Percentiles rank a stretch among this genome's conserved stretches.
phyloP scores from a whole-genome alignment of 2,329 filamentous ascomycete genomes.

The Pseudogymnoascus sp. region DNA sequence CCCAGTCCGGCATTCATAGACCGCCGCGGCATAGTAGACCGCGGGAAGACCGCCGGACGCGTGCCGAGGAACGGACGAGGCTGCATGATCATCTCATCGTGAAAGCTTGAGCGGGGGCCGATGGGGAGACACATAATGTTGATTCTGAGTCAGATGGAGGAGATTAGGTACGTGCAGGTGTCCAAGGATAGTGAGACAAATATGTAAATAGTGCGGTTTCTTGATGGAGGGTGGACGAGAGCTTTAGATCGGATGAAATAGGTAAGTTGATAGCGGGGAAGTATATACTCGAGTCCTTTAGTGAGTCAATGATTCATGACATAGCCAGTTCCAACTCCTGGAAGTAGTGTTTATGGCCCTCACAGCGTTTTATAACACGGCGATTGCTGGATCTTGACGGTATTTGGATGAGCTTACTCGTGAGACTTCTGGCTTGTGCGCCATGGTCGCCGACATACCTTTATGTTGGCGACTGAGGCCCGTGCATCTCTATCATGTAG shows the following conservation, averaged over 20 bases:
- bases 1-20: not conserved
- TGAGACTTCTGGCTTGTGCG: not conserved
- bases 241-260: conserved; percentile 4
- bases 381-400: not conserved
- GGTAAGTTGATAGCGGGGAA: not conserved
- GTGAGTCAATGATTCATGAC: not conserved
- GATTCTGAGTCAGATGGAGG: not conserved
- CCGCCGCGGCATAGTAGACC: not conserved
- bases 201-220: not conserved
- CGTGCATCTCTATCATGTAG: not conserved
- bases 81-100: not conserved
- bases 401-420: not conserved
- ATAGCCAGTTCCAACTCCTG: not conserved
- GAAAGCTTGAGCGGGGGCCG: not conserved
- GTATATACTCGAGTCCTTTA: not conserved
- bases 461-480: not conserved
- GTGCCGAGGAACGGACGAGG: not conserved
- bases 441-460: not conserved
- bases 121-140: not conserved
- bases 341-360: not conserved
- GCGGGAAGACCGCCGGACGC: not conserved
- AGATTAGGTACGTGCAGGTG: not conserved
- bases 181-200: not conserved
- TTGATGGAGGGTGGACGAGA: not conserved
- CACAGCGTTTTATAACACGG: not conserved